Conservation (phyloP, 2,329 filamentous ascomycete species). For the Fusarium abutilonis region DNA sequence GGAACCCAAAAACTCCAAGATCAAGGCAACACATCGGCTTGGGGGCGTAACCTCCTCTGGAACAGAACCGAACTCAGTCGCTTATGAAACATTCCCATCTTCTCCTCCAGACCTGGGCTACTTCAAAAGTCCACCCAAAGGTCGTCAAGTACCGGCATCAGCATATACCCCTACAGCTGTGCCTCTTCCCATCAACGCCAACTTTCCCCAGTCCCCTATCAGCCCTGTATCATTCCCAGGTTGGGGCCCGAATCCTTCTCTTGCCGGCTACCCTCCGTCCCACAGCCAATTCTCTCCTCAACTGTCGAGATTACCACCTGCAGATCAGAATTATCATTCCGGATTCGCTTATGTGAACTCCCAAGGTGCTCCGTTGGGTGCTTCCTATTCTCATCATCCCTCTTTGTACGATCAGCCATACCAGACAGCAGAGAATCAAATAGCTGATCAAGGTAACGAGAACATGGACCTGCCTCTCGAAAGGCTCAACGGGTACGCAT, state of each 20-base stretch:
- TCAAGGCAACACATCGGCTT: slow-evolving; percentile 26
- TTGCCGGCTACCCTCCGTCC: slow-evolving; percentile 26
- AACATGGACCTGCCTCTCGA: slow-evolving; percentile 53
- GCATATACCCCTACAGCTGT: slow-evolving; percentile 14
- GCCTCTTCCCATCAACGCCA: slow-evolving; percentile 3
- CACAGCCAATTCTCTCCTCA: slow-evolving; percentile 22
- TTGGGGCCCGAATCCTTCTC: slow-evolving; percentile 27
- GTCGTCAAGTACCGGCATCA: slow-evolving; percentile 11
- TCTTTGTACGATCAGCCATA: slow-evolving; percentile 12
- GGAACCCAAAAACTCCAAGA: slow-evolving; percentile 22
- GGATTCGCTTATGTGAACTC: slow-evolving; percentile 15
- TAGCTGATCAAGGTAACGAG: slow-evolving; percentile 13
- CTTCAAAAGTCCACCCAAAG: slow-evolving; percentile 21
- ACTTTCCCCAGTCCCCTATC: slow-evolving; percentile 25
- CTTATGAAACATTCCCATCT: slow-evolving; percentile 23
- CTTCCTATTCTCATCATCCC: slow-evolving; percentile 4
- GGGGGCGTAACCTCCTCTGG: slow-evolving; percentile 21
- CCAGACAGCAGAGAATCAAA: slow-evolving; percentile 17
- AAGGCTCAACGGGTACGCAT: slow-evolving; percentile 68
- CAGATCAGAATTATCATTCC: slow-evolving; percentile 20
- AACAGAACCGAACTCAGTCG: slow-evolving; percentile 20
- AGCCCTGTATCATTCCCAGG: slow-evolving; percentile 10
- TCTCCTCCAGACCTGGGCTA: slow-evolving; percentile 22
- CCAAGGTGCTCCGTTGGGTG: not conserved
- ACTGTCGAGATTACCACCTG: not conserved